phyloP scores from a whole-genome alignment of 306 rosid species.

The Inga laurina region DNA sequence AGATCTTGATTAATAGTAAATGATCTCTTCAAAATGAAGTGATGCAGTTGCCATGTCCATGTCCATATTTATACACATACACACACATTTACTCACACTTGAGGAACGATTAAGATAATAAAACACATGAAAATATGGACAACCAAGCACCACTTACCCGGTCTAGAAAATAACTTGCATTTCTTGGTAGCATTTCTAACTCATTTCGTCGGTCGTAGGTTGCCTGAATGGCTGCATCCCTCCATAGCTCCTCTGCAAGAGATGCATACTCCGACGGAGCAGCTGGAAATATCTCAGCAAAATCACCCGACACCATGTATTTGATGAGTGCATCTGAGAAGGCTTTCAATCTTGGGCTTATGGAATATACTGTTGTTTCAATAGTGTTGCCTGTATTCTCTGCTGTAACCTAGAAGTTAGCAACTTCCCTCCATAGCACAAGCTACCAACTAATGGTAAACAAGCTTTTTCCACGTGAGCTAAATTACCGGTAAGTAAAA shows the following conservation, averaged over 20 bases:
- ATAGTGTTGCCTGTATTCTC: constrained; percentile 37
- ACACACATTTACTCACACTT: background rate
- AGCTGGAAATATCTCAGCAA: constrained; percentile 62
- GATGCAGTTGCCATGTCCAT: constrained; percentile 22
- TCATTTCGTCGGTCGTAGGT: constrained; percentile 69
- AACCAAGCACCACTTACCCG: constrained; percentile 51
- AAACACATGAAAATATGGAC: constrained; percentile 21
- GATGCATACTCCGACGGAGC: constrained; percentile 56
- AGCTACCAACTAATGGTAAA: background rate
- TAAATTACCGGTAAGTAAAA: background rate
- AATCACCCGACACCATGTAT: constrained; percentile 50
- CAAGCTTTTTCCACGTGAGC: background rate
- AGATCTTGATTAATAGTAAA: background rate
- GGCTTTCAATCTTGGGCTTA: constrained; percentile 52
- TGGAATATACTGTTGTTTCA: constrained; percentile 47
- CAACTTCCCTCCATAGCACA: background rate
- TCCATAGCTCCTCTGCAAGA: constrained; percentile 69
- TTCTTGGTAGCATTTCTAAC: constrained; percentile 66
- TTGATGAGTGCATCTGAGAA: constrained; percentile 74
- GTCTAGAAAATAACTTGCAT: constrained; percentile 66
- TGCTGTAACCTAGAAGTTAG: constrained; percentile 34
- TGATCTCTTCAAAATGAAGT: background rate
- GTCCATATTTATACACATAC: background rate
- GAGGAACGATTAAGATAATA: background rate
- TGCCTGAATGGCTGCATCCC: constrained; percentile 74